Evolutionary conservation across 2,329 filamentous ascomycete species (phyloP), one percentile per base, ranked within the genome.

Genomic region (Neonectria neomacrospora): DNA sequence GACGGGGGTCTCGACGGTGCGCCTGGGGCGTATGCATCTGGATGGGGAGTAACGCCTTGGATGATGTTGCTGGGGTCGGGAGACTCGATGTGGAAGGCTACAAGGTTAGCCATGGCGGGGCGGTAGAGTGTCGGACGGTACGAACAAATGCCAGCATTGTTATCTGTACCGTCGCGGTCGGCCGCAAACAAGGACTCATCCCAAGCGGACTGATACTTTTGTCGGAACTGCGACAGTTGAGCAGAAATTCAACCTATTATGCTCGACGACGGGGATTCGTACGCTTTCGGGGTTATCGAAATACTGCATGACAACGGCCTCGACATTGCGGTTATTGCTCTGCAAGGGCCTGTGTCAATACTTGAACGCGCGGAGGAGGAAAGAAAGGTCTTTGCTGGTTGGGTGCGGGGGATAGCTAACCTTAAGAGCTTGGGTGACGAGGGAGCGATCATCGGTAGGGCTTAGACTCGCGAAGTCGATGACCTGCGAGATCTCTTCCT

Each of bases 1-100:
- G 88, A 90, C 1, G 88, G 88, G n/a, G 88, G 88, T 59, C 88
- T 82, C 18, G 88, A 89, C 0, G 86, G 85, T 5, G 85, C 83
- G 28, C 78, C 79, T 9, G 77, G 76, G 37, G 77, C 78, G 61
- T 82, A 82, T 48, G 76, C 75, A 39, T 80, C 79, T 12, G 74
- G 73, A 2, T 77, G 77, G 34, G 82, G 79, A 7, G 81, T 78
- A 11, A 80, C 75, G 20, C 82, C 81, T 45, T 82, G 79, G 32
- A 84, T 80, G 37, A 82, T 71, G 37, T 73, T 73, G 63, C 75
- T 76, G 60, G 82, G 80, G 68, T 83, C 83, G 45, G 83, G 77
- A 8, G 82, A 80, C 64, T 89, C 85, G 63, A 89, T 83, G 66
- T 84, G 82, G 72, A 88, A 89, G 16, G 85, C 85, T 84, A 68